Evolutionary conservation across 345 rosid genomes (phyloP).

Genomic region (Arabidopsis arenosa): DNA sequence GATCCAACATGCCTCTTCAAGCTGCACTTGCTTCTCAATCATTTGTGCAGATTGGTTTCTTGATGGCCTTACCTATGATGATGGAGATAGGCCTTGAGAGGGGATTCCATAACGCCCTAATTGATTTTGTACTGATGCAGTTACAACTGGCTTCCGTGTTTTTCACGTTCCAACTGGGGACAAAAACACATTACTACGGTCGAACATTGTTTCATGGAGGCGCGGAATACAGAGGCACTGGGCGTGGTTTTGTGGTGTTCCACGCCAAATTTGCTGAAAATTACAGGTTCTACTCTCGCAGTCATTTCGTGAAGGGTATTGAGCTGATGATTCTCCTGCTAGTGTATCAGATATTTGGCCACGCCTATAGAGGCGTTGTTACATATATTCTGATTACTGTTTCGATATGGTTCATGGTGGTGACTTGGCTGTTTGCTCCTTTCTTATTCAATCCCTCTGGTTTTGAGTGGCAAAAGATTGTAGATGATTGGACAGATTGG

Average conservation of each 20-base stretch:
- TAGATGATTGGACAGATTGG: conserved; percentile 82
- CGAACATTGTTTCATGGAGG: conserved; percentile 84
- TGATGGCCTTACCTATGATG: conserved; percentile 74
- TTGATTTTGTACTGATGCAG: conserved; percentile 71
- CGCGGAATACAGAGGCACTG: conserved; percentile 91
- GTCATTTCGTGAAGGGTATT: conserved; percentile 73
- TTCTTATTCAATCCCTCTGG: conserved; percentile 74
- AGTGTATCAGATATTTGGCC: conserved; percentile 61
- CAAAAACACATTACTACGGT: conserved; percentile 70
- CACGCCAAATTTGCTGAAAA: conserved; percentile 91
- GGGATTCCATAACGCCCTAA: conserved; percentile 68
- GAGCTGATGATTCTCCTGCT: conserved; percentile 69
- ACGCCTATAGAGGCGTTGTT: conserved; percentile 50
- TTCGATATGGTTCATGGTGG: conserved; percentile 71
- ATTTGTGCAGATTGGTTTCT: conserved; percentile 69
- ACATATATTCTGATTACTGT: conserved; percentile 59
- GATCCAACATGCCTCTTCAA: conserved; percentile 60
- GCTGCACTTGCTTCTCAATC: conserved; percentile 75
- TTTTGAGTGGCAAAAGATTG: conserved; percentile 73
- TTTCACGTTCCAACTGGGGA: conserved; percentile 76
- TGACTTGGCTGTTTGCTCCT: conserved; percentile 74
- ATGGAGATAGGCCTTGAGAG: conserved; percentile 82
- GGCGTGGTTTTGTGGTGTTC: conserved; percentile 89
- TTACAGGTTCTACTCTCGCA: conserved; percentile 70
- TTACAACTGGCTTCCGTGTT: conserved; percentile 67